Evolutionary conservation across 768 basidiomycete species (phyloP).

Genomic region (Favolaschia claudopus): DNA sequence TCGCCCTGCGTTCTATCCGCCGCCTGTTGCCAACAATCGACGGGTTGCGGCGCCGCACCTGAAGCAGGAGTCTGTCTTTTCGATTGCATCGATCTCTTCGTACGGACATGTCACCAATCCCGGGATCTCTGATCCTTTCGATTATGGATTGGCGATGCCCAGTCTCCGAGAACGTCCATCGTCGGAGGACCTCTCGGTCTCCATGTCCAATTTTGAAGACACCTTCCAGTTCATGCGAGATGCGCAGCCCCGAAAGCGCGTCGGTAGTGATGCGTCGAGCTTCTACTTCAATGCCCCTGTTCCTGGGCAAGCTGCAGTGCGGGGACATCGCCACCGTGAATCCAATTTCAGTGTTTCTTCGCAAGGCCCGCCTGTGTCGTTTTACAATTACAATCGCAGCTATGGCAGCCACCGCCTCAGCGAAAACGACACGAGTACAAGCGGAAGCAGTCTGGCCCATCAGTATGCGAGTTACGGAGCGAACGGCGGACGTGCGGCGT

Average conservation of each 20-base stretch:
- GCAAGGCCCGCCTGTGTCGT: conserved; percentile 70
- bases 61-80: conserved; percentile 68
- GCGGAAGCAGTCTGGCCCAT: conserved; percentile 63
- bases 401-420: conserved; percentile 56
- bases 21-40: conserved; percentile 42
- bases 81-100: conserved; percentile 82
- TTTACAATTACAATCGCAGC: conserved; percentile 80
- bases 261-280: conserved; percentile 80
- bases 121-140: conserved; percentile 77
- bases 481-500: conserved; percentile 63
- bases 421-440: conserved; percentile 61
- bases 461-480: conserved; percentile 63
- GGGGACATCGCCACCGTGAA: conserved; percentile 67
- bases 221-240: conserved; percentile 70
- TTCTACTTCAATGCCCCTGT: conserved; percentile 70
- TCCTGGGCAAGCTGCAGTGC: conserved; percentile 44
- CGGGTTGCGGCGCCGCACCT: conserved; percentile 49
- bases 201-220: conserved; percentile 71
- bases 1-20: conserved; percentile 73
- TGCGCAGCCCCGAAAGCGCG: conserved; percentile 54
- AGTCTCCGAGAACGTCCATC: conserved; percentile 62
- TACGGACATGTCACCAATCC: conserved; percentile 72
- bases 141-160: conserved; percentile 59
- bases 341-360: conserved; percentile 64
- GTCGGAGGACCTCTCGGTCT: conserved; percentile 64